Percentiles rank a stretch among this genome's conserved stretches.
Conservation (phyloP, 2,329 filamentous ascomycete species). For the Penicillium sp. region DNA sequence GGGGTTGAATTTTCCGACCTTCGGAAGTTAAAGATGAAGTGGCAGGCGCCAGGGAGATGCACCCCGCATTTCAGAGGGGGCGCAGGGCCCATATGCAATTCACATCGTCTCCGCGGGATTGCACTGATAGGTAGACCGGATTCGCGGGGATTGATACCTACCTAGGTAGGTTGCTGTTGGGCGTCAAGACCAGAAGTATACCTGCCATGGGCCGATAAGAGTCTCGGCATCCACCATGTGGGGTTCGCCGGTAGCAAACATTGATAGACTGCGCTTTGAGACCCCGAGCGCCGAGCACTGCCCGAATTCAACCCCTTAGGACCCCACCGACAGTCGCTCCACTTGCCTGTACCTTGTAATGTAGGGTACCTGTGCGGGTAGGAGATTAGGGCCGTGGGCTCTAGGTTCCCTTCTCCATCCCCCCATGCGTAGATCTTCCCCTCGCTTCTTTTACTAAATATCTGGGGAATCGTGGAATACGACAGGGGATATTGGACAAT, state of each 20-base stretch:
- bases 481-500: not conserved
- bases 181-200: not conserved
- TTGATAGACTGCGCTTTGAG: not conserved
- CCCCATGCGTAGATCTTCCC: not conserved
- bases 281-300: not conserved
- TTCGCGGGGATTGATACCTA: too few relatives aligned
- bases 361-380: conserved; percentile 11
- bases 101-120: conserved; percentile 1
- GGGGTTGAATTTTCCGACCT: conserved; percentile 2
- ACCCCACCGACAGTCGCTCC: not conserved
- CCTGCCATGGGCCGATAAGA: not conserved
- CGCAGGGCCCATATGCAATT: conserved; percentile 3
- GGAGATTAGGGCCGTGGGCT: conserved; percentile 11
- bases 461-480: not conserved
- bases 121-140: not conserved
- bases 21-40: conserved; percentile 5
- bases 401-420: not conserved
- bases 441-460: not conserved
- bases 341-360: not conserved
- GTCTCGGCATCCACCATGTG: conserved; percentile 4
- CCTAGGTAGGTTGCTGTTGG: not conserved
- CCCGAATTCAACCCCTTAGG: not conserved
- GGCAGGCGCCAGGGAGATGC: conserved; percentile 14
- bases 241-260: not conserved
- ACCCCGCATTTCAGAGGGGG: conserved; percentile 20